Conservation (phyloP, 2,329 filamentous ascomycete species). For the Chlorencoelia australis region DNA sequence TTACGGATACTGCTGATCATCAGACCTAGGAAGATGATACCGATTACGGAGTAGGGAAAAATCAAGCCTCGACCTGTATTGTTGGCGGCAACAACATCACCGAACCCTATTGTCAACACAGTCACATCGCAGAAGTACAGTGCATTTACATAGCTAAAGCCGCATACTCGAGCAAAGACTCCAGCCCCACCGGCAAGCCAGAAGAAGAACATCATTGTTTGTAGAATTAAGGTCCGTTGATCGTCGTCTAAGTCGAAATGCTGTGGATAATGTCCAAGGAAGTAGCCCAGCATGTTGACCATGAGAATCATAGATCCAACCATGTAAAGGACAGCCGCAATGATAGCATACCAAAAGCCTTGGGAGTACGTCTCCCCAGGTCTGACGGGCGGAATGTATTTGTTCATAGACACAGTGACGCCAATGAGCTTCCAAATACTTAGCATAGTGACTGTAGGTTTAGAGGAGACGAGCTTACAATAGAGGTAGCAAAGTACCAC, state of each 20-base stretch:
- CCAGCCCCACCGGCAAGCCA: constrained; percentile 57
- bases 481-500: constrained; percentile 52
- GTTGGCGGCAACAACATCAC: constrained; percentile 47
- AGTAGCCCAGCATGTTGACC: constrained; percentile 61
- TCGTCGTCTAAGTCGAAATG: constrained; percentile 56
- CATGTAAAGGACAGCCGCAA: constrained; percentile 53
- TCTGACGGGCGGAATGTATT: constrained; percentile 38
- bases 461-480: constrained; percentile 40
- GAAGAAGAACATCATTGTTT: constrained; percentile 60
- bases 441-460: constrained; percentile 2
- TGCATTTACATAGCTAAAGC: constrained; percentile 49
- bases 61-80: constrained; percentile 47
- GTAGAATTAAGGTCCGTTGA: constrained; percentile 59
- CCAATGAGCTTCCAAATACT: constrained; percentile 38
- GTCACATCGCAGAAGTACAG: constrained; percentile 53
- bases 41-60: constrained; percentile 57
- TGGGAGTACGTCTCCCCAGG: constrained; percentile 48
- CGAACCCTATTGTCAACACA: constrained; percentile 50
- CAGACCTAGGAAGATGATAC: constrained; percentile 59
- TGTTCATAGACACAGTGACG: constrained; percentile 46
- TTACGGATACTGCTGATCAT: constrained; percentile 55
- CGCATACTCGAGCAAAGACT: constrained; percentile 48
- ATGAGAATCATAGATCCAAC: constrained; percentile 52
- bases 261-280: constrained; percentile 58
- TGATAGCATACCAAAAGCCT: constrained; percentile 60